Evolutionary conservation across 2,329 filamentous ascomycete species (phyloP), one percentile per base, ranked within the genome.

Genomic region (Massarina eburnea): DNA sequence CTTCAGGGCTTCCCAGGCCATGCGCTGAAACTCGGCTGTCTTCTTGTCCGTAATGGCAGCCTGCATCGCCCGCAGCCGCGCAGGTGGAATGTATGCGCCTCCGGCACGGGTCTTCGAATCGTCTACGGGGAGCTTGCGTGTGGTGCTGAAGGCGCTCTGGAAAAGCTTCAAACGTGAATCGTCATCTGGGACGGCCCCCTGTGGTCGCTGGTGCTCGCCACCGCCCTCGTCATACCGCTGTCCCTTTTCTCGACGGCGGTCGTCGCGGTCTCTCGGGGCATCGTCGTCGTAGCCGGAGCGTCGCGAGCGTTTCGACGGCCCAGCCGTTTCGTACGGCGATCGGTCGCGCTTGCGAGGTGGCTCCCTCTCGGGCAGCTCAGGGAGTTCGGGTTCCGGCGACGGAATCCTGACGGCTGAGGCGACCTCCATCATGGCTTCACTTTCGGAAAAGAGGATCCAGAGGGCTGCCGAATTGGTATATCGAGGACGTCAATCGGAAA

Each of bases 1-100:
- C 77, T 99, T 99, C 64, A 99, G 76, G 10, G 92, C 92, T 73
- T 99, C 94, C 94, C 94, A 99, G 8, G 91, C 91, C 89, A 99
- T 95, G 61, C 94, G 89, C 80, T 97, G 94, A 68, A 96, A 97
- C 74, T 97, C 94, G 72, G 96, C 95, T 72, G 86, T 95, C 43
- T 82, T 85, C 78, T 95, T 96, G 75, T 99, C 94, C 51, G 91
- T 96, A 71, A 99, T 96, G 73, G 96, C 91, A 42, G 91, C 89
- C 75, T 99, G 94, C 50, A 99, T 81, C 30, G 92, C 92, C 59
- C 91, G 84, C 65, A 99, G 78, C 58, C 90, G 82, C 41, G 92
- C 92, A 0, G 94, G 94, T 17, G 94, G 94, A 51, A 99, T 95
- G 68, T 99, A 99, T 19, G 91, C 95, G 58, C 94, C 94, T 54